Evolutionary conservation across 495 filamentous ascomycete species (phyloP), one percentile per base, ranked within the genome.

Genomic region (Talaromyces thailandensis): DNA sequence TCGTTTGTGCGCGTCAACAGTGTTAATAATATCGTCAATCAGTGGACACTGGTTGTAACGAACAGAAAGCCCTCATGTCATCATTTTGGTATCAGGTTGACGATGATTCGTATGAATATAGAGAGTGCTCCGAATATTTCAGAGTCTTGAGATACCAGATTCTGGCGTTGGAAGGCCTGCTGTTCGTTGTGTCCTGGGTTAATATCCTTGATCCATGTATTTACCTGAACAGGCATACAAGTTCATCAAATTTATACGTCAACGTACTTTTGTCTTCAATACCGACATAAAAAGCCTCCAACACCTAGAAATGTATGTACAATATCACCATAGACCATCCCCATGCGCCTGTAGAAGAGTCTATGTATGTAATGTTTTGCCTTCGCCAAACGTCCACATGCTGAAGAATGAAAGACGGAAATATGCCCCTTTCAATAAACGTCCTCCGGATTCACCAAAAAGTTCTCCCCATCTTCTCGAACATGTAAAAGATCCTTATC

Each of bases 401-500:
- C 45, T 50, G 45, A 50, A 50, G 7, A 9, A 12, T 16, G 12
- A 18, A 23, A 1, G 45, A 50, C 21, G 45, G 24, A 55, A 23
- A 55, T 21, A 18, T 29, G 18, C 51, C 2, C 1, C 31, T 5
- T 28, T 83, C 76, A 92, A 83, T 88, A 96, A 31, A 97, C 91
- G 74, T 96, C 88, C 48, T 86, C 82, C 6, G 94, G 93, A 26
- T 82, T 77, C n/a, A 98, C 90, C 35, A 77, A 81, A 73, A 89
- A 85, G 57, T 88, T 80, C 76, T 95, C 89, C 25, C 94, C 94
- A 65, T 96, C 85, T 60, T 90, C 83, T 62, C 94, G 81, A 16
- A 96, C 81, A 75, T 93, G 88, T 72, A 89, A 81, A 55, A 80
- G 74, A 43, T 86, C 82, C 73, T 87, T 89, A 75, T 98, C 94